Base-by-base conservation (phyloP, 2,329 filamentous ascomycete genomes). In the Aspergillus ochraceus region DNA sequence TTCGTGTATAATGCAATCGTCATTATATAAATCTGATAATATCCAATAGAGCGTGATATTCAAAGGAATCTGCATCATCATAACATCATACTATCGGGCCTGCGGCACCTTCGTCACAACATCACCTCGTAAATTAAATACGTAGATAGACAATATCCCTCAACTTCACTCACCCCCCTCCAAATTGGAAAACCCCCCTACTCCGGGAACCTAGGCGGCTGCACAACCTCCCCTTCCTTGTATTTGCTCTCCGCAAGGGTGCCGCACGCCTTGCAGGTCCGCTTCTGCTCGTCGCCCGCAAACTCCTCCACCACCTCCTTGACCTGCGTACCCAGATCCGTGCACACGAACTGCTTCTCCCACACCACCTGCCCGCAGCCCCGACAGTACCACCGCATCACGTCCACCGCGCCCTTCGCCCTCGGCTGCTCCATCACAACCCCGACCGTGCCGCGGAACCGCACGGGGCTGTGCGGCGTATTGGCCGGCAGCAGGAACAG, bases 401-500 rank as follows among this genome's bases (percentile, higher is more conserved):
- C 84, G 81, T 98, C 94, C 59, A 93, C 65, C 29, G 86, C 87
- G 4, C 77, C 86, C 45, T 83, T 79, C 0, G 91, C 90, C 11
- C 95, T 83, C 46, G 86, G 86, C 81, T 96, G 91, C 82, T 98
- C 94, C 60, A 98, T 82, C 36, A 98, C 94, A 53, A 98, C 83
- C 32, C 94, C 94, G n/a, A 98, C 92, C 0, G 94, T 97, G 78
- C 96, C 83, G 71, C 90, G 90, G 78, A 97, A 98, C 60, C 94
- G 87, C 36, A 98, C 91, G 0, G 95, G 94, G 76, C 96, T 97
- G 79, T 98, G 94, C 26, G 94, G 94, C n/a, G 90, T 95, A 77
- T 97, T 93, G n/a, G 88, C 85, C 0, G 94, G 94, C 1, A 99
- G 85, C 4, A 98, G 82, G 77, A 97, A 98, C 85, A 98, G 90